Evolutionary conservation across 1,284 basidiomycete species (phyloP), one percentile per base, ranked within the genome.

Genomic region (Malassezia obtusa): DNA sequence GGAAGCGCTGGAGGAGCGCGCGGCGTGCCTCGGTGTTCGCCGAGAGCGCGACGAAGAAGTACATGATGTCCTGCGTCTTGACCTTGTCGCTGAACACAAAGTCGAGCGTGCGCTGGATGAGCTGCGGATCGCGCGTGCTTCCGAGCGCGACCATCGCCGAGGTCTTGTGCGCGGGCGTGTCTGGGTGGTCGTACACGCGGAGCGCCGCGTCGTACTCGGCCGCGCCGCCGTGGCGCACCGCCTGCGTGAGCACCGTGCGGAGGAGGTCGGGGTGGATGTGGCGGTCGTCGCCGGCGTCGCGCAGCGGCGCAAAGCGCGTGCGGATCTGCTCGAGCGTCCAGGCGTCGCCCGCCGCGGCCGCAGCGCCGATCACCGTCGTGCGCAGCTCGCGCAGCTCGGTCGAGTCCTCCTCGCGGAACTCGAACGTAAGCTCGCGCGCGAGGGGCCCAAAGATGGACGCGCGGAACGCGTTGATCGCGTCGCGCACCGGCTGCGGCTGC

Each of bases 341-440:
- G 36, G 36, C 43, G 46, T 65, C 62, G 33, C 52, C 50, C 12
- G 51, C 63, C 2, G 84, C 83, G 21, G 83, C 82, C 19, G 82
- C 79, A 14, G 76, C 77, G n/a, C 52, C 36, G 57, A 94, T 82
- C 0, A 85, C 86, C 19, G 81, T 78, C 10, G 86, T 85, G 40
- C 91, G 82, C 49, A 94, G 77, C 65, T 86, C 81, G 26, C 82
- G 81, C 33, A 79, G 79, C 61, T 87, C 87, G 19, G 82, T 77
- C 17, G 82, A 78, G 58, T 96, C 91, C 26, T 77, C 75, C 14
- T 79, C 77, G 4, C 77, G 73, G 73, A 85, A 86, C 47, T 87
- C 84, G 67, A 84, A 92, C 12, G 89, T 88, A 43, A 92, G 79
- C 62, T 79, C 80, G 44, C 85, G 76, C 22, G 88, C 85, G 35